Percentiles rank a stretch among this genome's conserved stretches.
Conservation (phyloP, 1,139 yeast genomes). For the Nakaseomyces delphensis region DNA sequence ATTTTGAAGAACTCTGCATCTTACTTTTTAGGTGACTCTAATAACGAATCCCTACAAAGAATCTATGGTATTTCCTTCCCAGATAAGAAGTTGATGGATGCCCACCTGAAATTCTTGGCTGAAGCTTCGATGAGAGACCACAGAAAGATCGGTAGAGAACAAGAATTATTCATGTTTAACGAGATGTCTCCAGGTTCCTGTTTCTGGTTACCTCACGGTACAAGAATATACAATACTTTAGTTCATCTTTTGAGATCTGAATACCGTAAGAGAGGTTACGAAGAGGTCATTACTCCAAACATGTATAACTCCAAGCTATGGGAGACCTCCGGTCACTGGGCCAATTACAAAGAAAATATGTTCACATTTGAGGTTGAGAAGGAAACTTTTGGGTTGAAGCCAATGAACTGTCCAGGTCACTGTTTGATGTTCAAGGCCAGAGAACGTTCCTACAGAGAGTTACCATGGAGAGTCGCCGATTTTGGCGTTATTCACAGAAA, state of each 20-base stretch:
- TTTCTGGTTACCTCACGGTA: conserved; percentile 97
- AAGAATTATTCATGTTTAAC: conserved; percentile 88
- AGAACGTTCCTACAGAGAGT: conserved; percentile 86
- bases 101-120: conserved; percentile 85
- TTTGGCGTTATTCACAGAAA: conserved; percentile 93
- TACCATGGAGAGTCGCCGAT: conserved; percentile 95
- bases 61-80: conserved; percentile 98
- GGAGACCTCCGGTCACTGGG: conserved; percentile 99
- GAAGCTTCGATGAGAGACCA: conserved; percentile 98
- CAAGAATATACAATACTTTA: conserved; percentile 85
- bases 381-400: conserved; percentile 81
- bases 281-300: conserved; percentile 96
- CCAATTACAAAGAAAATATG: conserved; percentile 92
- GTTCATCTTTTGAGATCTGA: conserved; percentile 70
- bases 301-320: conserved; percentile 92
- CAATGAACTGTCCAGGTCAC: conserved; percentile 99
- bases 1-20: conserved; percentile 93
- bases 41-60: conserved; percentile 93
- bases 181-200: conserved; percentile 97
- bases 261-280: conserved; percentile 86
- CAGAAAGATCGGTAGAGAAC: conserved; percentile 92
- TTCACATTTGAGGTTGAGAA: conserved; percentile 92
- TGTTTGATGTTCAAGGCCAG: conserved; percentile 80
- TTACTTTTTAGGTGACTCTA: conserved; percentile 88
- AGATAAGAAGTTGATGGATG: conserved; percentile 93